Conservation (phyloP, 75 land plant genomes). For the Pseudotsuga menziesii region DNA sequence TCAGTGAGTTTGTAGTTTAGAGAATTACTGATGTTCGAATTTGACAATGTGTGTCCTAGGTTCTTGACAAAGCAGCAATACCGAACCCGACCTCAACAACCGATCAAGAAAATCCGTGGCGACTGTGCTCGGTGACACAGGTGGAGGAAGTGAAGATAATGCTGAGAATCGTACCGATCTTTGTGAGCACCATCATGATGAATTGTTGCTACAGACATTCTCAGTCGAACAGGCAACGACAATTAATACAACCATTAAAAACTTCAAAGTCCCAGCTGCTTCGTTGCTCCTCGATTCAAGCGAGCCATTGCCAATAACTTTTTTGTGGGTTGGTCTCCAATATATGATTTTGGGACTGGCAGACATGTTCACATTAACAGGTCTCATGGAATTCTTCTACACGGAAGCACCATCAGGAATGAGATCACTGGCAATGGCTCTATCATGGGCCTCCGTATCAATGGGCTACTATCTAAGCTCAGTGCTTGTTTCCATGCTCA, state of each 20-base stretch:
- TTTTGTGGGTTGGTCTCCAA: slow-evolving; percentile 52
- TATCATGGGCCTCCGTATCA: slow-evolving; percentile 14
- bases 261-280: slow-evolving; percentile 30
- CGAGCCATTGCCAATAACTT: slow-evolving; percentile 30
- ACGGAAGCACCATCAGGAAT: slow-evolving; percentile 41
- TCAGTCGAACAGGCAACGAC: slow-evolving; percentile 75
- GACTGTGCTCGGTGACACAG: slow-evolving; percentile 42
- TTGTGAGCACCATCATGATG: slow-evolving; percentile 63
- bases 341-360: slow-evolving; percentile 46
- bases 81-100: not conserved
- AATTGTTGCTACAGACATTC: slow-evolving; percentile 72
- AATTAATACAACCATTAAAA: slow-evolving; percentile 57
- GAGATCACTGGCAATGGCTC: slow-evolving; percentile 23
- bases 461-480: slow-evolving; percentile 39
- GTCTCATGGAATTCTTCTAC: slow-evolving; percentile 65
- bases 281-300: slow-evolving; percentile 16
- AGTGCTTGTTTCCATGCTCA: slow-evolving; percentile 32
- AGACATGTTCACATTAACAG: slow-evolving; percentile 50
- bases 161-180: slow-evolving; percentile 62
- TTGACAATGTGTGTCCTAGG: slow-evolving; percentile 1
- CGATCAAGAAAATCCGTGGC: slow-evolving; percentile 5
- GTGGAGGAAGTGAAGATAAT: slow-evolving; percentile 89
- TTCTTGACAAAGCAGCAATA: slow-evolving; percentile 32
- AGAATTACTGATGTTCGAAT: no score
- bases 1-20: no score